These are phyloP conservation scores for Chaetomiaceae sp. DNA, from an alignment of 2,329 filamentous ascomycete genomes.

Conservation along the genomic window DNA sequence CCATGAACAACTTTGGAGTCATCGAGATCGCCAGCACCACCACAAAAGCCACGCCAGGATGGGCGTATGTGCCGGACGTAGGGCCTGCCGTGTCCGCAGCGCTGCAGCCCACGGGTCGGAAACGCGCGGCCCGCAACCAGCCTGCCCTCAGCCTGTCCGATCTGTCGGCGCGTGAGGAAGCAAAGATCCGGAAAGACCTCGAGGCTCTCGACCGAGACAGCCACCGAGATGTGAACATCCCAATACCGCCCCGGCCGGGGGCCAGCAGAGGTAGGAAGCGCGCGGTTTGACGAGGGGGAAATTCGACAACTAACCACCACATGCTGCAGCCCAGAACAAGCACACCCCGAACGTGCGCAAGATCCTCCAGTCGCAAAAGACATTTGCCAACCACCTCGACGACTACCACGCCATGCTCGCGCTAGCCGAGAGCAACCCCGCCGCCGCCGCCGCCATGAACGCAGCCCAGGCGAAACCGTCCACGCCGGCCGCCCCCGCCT, in stretches of 20 bases:
- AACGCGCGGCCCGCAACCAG: conserved; percentile 63
- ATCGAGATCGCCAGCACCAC: conserved; percentile 72
- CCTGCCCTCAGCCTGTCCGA: conserved; percentile 54
- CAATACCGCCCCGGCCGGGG: conserved; percentile 55
- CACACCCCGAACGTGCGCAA: conserved; percentile 67
- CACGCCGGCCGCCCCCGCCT: conserved; percentile 15
- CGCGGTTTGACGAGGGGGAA: background rate
- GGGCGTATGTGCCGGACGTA: conserved; percentile 85
- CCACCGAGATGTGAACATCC: conserved; percentile 65
- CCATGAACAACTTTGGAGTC: conserved; percentile 68
- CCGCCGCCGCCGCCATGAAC: conserved; percentile 28
- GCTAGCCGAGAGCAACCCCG: conserved; percentile 37
- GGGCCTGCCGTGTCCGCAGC: conserved; percentile 51
- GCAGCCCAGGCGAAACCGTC: conserved; percentile 24
- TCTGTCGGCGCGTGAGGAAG: conserved; percentile 74
- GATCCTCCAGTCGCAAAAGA: conserved; percentile 76
- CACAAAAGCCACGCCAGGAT: conserved; percentile 71
- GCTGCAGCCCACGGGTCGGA: conserved; percentile 54
- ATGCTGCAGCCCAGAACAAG: conserved; percentile 43
- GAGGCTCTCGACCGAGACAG: conserved; percentile 79
- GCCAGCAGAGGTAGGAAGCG: conserved; percentile 37
- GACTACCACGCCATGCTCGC: conserved; percentile 65
- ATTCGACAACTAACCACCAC: background rate
- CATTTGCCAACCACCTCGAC: conserved; percentile 76
- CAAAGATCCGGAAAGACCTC: conserved; percentile 75